Conservation (phyloP, 2,329 filamentous ascomycete species). For the Trichoderma guizhouense region DNA sequence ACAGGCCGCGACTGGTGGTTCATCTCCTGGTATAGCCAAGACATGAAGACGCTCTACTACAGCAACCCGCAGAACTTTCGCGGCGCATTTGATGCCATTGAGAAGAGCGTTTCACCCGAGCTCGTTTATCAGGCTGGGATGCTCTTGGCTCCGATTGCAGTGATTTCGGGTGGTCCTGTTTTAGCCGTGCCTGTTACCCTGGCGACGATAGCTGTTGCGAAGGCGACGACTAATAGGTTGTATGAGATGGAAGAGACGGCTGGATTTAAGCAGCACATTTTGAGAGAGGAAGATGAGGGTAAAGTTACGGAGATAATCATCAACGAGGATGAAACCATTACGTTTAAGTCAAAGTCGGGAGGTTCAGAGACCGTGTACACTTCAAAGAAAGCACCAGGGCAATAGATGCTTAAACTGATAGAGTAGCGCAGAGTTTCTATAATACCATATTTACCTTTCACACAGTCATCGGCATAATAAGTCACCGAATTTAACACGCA, state of each 20-base stretch:
- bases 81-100: not conserved
- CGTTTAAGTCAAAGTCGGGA: not conserved
- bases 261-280: not conserved
- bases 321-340: not conserved
- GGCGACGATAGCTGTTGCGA: not conserved
- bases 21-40: slow-evolving; percentile 20
- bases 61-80: slow-evolving; percentile 19
- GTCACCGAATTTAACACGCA: not conserved
- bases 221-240: not conserved
- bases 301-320: not conserved
- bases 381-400: not conserved
- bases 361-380: not conserved
- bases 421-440: not conserved
- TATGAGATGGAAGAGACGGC: not conserved
- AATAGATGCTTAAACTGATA: not conserved
- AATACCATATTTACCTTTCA: too few species aligned
- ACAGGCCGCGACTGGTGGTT: slow-evolving; percentile 22
- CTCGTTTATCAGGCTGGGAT: too few species aligned
- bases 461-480: not conserved
- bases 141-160: not conserved
- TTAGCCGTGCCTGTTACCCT: not conserved
- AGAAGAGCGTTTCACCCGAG: not conserved
- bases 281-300: not conserved
- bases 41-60: slow-evolving; percentile 18
- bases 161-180: not conserved